Conservation (phyloP, 352 stramenopile species). For the Stephanocyclus meneghinianus region DNA sequence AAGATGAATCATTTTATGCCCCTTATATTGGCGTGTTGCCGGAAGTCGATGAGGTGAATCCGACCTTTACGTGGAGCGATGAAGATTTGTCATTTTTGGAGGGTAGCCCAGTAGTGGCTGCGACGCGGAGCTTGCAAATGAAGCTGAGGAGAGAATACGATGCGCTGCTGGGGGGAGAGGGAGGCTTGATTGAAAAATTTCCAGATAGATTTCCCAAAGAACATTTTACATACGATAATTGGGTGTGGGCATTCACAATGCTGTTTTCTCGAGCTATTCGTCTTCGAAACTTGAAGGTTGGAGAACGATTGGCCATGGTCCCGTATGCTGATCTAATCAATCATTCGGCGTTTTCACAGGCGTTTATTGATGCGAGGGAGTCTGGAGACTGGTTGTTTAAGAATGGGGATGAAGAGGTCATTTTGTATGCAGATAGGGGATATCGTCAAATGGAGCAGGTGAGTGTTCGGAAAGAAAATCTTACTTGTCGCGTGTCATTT, state of each 20-base stretch:
- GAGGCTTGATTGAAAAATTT: conserved; percentile 68
- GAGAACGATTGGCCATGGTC: conserved; percentile 84
- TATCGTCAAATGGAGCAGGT: conserved; percentile 87
- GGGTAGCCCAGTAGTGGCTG: conserved; percentile 82
- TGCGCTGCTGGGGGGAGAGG: conserved; percentile 68
- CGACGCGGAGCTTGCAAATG: conserved; percentile 81
- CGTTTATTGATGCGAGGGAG: conserved; percentile 83
- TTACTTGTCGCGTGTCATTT: background rate
- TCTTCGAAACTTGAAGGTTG: conserved; percentile 72
- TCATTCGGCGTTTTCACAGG: conserved; percentile 84
- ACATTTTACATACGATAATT: conserved; percentile 83
- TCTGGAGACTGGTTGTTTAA: conserved; percentile 83
- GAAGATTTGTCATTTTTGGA: conserved; percentile 84
- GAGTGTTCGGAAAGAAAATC: conserved; percentile 8
- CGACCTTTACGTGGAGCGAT: conserved; percentile 86
- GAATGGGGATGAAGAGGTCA: conserved; percentile 83
- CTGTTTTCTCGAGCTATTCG: conserved; percentile 85
- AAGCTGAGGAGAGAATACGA: conserved; percentile 85
- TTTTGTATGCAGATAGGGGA: conserved; percentile 85
- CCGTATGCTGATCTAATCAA: conserved; percentile 89
- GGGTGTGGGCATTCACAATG: conserved; percentile 87
- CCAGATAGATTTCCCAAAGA: conserved; percentile 68
- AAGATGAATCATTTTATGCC: conserved; percentile 75
- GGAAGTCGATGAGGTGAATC: conserved; percentile 80
- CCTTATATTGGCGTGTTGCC: conserved; percentile 86